These are phyloP conservation scores for Coemansia sp. DNA, from an alignment of 192 early-diverging fungal species.

Conservation along the genomic window DNA sequence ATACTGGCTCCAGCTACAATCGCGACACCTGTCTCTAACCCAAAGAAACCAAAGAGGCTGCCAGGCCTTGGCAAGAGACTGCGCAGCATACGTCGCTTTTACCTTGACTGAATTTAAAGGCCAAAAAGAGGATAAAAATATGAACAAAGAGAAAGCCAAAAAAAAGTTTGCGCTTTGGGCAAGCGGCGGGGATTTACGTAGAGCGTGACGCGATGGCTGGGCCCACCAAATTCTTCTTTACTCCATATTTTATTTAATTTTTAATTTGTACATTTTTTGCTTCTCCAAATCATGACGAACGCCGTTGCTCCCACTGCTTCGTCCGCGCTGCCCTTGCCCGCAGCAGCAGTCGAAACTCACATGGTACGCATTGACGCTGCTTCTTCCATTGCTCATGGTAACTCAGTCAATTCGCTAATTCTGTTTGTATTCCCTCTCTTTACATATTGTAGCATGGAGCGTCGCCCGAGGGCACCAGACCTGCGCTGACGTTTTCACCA, in stretches of 20 bases:
- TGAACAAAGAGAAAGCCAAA: background rate
- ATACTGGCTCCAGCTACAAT: slow-evolving; percentile 3
- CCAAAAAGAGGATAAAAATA: background rate
- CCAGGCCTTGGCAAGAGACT: slow-evolving; percentile 19
- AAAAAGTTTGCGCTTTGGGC: background rate
- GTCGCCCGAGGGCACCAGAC: slow-evolving; percentile 11
- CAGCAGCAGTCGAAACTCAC: slow-evolving; percentile 6
- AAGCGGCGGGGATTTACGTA: background rate
- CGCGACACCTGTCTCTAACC: slow-evolving; percentile 16
- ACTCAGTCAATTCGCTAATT: background rate
- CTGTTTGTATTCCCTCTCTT: background rate
- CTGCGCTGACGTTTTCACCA: slow-evolving; percentile 42
- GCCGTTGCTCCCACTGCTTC: slow-evolving; percentile 37
- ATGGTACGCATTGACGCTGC: slow-evolving; percentile 15
- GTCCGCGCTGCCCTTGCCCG: slow-evolving; percentile 43
- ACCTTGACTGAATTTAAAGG: background rate
- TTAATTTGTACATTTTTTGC: slow-evolving; percentile 1
- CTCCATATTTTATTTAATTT: slow-evolving; percentile 1
- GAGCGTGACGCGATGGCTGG: background rate
- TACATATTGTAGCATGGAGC: slow-evolving; percentile 17
- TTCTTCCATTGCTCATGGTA: background rate
- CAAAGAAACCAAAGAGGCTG: slow-evolving; percentile 26
- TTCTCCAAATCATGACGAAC: slow-evolving; percentile 5
- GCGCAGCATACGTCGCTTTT: slow-evolving; percentile 19
- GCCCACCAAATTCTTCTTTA: slow-evolving; percentile 2